Evolutionary conservation across 495 filamentous ascomycete genomes (phyloP), one percentile per base, ranked within the genome.

Genomic region (Pyrenula massariospora): DNA sequence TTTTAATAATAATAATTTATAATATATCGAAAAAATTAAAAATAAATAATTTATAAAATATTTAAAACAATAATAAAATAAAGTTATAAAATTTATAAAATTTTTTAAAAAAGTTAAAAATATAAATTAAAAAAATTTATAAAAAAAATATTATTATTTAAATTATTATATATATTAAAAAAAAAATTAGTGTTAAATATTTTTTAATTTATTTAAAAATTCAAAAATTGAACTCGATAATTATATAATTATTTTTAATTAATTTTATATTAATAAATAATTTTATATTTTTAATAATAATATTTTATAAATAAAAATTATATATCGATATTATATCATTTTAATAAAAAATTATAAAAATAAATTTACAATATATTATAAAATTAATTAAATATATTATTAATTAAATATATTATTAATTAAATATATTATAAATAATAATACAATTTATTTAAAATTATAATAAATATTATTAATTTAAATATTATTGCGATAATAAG

Each of bases 371-470:
- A 53, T 24, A 20, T 20, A 20, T 22, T 42, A 21, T 50, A 25
- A 22, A 22, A 3, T 62, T 19, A 24, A 22, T 12, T 19, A 24
- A 24, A 50, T 47, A 8, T 60, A 52, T 42, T 57, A 54, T 21
- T n/a, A n/a, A n/a, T n/a, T n/a, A n/a, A n/a, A n/a, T n/a, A n/a
- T n/a, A n/a, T n/a, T n/a, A n/a, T n/a, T 62, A 54, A 48, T 48
- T 19, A 24, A 21, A 54, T 1, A 52, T 61, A 2, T 22, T 19
- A 15, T 25, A 55, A 15, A 20, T 56, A 52, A 57, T 61, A 3
- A 22, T 1, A 5, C 1, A 60, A 22, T 62, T 56, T 60, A 47
- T 60, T 47, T 31, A 50, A 25, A 36, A 22, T 23, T 62, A 42
- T 54, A 22, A 25, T 15, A 15, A 22, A 12, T 62, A 54, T 52